A percentile compares a stretch with the other conserved stretches of the same genome.
phyloP scores from a whole-genome alignment of 305 asterid genomes.

The Solanum aculeatissimum region DNA sequence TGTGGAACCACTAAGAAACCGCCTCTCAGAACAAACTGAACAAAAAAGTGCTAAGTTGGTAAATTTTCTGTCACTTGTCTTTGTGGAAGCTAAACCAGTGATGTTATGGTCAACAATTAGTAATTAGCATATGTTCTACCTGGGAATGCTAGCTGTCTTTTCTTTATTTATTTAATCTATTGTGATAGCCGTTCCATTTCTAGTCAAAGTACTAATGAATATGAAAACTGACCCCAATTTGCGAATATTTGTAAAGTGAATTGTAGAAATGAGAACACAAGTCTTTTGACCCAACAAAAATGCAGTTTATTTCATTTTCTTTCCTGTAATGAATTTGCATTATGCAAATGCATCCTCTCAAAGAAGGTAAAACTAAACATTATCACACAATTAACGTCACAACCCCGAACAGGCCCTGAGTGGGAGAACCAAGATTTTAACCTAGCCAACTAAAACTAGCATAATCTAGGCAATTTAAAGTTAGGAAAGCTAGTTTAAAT shows the following conservation, averaged over 20 bases:
- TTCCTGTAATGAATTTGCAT: not conserved
- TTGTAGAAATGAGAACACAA: not conserved
- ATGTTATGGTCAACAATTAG: not conserved
- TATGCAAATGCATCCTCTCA: not conserved
- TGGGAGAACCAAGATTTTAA: no score
- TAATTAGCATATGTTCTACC: not conserved
- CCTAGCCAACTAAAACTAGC: no score
- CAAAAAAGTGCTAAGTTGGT: slow-evolving; percentile 77
- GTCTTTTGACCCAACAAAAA: not conserved
- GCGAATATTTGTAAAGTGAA: not conserved
- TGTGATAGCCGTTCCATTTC: not conserved
- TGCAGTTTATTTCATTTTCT: not conserved
- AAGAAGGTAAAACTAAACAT: not conserved
- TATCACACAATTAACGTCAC: not conserved
- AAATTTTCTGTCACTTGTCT: slow-evolving; percentile 5
- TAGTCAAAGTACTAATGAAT: not conserved
- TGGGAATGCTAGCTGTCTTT: not conserved
- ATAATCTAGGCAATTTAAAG: no score
- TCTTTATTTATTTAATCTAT: not conserved
- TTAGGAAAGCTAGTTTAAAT: no score
- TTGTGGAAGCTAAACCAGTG: not conserved
- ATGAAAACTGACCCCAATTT: not conserved
- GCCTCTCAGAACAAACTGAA: slow-evolving; percentile 86
- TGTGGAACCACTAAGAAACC: slow-evolving; percentile 87
- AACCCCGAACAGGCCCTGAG: no score